Evolutionary conservation across 2,329 filamentous ascomycete genomes (phyloP).

Genomic region (Microsporum ferrugineum): DNA sequence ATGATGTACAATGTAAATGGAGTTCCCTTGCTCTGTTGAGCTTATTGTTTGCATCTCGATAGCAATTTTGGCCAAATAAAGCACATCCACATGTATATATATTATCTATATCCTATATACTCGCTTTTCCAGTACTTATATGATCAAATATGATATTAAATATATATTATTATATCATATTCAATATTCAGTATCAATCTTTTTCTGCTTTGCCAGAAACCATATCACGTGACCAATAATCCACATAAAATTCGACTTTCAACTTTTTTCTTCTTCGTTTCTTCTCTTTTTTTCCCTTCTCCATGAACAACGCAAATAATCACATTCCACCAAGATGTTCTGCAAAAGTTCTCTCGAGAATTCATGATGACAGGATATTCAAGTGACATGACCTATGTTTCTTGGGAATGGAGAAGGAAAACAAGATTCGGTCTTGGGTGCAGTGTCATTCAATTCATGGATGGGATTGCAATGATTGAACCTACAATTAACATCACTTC

Average conservation of each 20-base stretch:
- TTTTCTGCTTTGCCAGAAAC: not conserved
- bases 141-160: too few species aligned
- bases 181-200: too few species aligned
- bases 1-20: not conserved
- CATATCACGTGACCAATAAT: not conserved
- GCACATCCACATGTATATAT: too few species aligned
- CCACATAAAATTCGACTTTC: not conserved
- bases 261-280: slow-evolving; percentile 15
- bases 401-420: slow-evolving; percentile 23
- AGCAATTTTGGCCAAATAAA: too few species aligned
- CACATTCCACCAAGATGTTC: slow-evolving; percentile 50
- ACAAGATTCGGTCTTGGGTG: slow-evolving; percentile 43
- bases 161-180: too few species aligned
- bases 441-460: slow-evolving; percentile 42
- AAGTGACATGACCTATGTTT: slow-evolving; percentile 23
- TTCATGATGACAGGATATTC: slow-evolving; percentile 48
- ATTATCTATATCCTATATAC: too few species aligned
- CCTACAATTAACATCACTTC: slow-evolving; percentile 31
- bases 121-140: too few species aligned
- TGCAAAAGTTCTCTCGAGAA: slow-evolving; percentile 37
- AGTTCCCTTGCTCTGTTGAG: too few species aligned
- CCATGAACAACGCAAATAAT: slow-evolving; percentile 48
- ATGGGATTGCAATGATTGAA: slow-evolving; percentile 50
- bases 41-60: too few species aligned
- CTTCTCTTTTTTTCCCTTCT: slow-evolving; percentile 26